Evolutionary conservation across 169 alveolate species (phyloP).

Genomic region (Cryptosporidium bovis): DNA sequence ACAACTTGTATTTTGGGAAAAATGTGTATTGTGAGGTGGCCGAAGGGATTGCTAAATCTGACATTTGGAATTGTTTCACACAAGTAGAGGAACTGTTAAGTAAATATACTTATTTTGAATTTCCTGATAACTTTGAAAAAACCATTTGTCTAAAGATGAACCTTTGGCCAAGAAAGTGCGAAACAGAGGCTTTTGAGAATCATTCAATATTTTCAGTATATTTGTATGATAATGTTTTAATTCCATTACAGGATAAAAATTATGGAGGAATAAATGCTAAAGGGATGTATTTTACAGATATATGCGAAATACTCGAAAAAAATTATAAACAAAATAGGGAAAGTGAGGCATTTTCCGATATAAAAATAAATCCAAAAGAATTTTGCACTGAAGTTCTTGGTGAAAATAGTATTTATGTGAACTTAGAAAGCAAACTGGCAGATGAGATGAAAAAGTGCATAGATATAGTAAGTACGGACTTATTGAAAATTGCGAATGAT

Average conservation of each 20-base stretch:
- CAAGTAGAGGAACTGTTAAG: background rate
- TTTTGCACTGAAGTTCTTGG: constrained; percentile 6
- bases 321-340: background rate
- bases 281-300: constrained; percentile 1
- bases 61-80: constrained; percentile 9
- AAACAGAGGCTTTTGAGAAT: constrained; percentile 4
- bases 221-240: background rate
- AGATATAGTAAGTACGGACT: background rate
- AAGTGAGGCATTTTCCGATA: background rate
- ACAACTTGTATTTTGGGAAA: constrained; percentile 22
- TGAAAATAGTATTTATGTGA: constrained; percentile 21
- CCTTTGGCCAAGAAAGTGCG: constrained; percentile 56
- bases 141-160: constrained; percentile 31
- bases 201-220: constrained; percentile 31
- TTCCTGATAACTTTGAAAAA: constrained; percentile 14
- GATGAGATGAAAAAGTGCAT: constrained; percentile 19
- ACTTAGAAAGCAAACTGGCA: constrained; percentile 13
- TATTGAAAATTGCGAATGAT: constrained; percentile 21
- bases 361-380: background rate
- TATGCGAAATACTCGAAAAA: constrained; percentile 13
- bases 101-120: constrained; percentile 3
- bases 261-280: background rate
- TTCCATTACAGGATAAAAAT: background rate
- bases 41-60: constrained; percentile 1
- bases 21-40: constrained; percentile 24